phyloP scores from a whole-genome alignment of 768 basidiomycete genomes.

The Jaapia argillacea region DNA sequence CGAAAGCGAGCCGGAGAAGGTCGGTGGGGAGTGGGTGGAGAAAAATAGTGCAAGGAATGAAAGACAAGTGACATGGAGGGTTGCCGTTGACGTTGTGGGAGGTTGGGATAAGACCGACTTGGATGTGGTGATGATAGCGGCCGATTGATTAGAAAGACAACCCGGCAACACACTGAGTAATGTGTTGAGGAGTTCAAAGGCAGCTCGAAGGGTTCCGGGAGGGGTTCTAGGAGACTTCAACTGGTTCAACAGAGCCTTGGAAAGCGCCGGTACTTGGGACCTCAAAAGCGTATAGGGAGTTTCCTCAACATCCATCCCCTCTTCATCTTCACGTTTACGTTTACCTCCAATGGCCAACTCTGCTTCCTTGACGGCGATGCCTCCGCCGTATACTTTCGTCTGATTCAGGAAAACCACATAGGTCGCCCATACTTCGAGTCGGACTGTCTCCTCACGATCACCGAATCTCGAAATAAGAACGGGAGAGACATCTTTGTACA shows the following conservation, averaged over 20 bases:
- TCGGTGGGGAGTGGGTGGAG: conserved; percentile 51
- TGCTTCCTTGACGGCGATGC: conserved; percentile 39
- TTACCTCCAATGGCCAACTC: conserved; percentile 45
- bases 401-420: conserved; percentile 77
- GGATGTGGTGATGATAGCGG: conserved; percentile 51
- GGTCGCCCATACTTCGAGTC: conserved; percentile 85
- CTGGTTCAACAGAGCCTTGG: conserved; percentile 79
- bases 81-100: conserved; percentile 67
- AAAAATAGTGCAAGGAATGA: conserved; percentile 85
- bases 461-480: conserved; percentile 85
- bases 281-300: conserved; percentile 65
- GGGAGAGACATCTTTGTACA: conserved; percentile 82
- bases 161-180: conserved; percentile 78
- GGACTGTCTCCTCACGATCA: conserved; percentile 92
- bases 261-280: conserved; percentile 65
- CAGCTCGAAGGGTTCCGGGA: conserved; percentile 72
- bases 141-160: conserved; percentile 61
- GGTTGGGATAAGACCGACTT: conserved; percentile 57
- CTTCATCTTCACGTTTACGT: conserved; percentile 69
- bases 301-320: conserved; percentile 65
- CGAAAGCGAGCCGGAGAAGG: conserved; percentile 52
- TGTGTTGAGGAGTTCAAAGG: conserved; percentile 69
- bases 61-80: conserved; percentile 74
- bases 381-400: conserved; percentile 69
- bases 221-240: conserved; percentile 74